Percentiles rank a stretch among this genome's conserved stretches.
Evolutionary conservation across 345 rosid species (phyloP).

Genomic region (Toxicodendron radicans): DNA sequence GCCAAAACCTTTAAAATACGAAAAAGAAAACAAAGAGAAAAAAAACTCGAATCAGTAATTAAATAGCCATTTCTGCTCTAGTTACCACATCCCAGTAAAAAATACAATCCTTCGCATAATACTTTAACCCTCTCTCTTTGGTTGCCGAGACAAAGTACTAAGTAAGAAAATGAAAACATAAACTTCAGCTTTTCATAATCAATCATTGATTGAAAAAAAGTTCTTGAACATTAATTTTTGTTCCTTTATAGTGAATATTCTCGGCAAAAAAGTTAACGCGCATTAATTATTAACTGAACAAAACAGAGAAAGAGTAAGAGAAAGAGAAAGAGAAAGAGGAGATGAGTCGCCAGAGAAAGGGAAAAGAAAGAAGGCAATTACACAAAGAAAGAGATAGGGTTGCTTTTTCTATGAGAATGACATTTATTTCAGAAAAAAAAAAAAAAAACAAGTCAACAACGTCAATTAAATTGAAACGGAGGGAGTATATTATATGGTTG

Average conservation of each 20-base stretch:
- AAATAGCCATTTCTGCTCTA: conserved; percentile 22
- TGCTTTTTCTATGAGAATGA: too few species aligned
- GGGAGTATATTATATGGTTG: too few species aligned
- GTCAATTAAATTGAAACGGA: too few species aligned
- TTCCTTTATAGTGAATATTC: conserved; percentile 13
- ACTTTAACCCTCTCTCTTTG: conserved; percentile 9
- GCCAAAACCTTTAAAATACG: conserved; percentile 50
- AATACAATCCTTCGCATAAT: neutral
- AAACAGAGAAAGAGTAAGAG: too few species aligned
- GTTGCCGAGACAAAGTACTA: conserved; percentile 21
- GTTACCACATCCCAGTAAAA: conserved; percentile 3
- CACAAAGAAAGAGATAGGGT: too few species aligned
- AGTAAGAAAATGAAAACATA: neutral
- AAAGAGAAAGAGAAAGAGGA: too few species aligned
- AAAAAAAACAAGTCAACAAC: too few species aligned
- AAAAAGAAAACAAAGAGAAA: conserved; percentile 14
- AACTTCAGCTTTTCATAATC: conserved; percentile 1
- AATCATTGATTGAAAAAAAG: neutral
- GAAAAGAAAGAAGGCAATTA: too few species aligned
- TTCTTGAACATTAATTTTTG: neutral
- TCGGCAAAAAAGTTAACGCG: too few species aligned
- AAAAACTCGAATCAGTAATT: conserved; percentile 34
- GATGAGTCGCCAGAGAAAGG: too few species aligned
- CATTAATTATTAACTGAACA: too few species aligned
- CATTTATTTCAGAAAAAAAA: too few species aligned